Evolutionary conservation across 2,329 filamentous ascomycete species (phyloP), one percentile per base, ranked within the genome.

Genomic region (Xylariaceae sp.): DNA sequence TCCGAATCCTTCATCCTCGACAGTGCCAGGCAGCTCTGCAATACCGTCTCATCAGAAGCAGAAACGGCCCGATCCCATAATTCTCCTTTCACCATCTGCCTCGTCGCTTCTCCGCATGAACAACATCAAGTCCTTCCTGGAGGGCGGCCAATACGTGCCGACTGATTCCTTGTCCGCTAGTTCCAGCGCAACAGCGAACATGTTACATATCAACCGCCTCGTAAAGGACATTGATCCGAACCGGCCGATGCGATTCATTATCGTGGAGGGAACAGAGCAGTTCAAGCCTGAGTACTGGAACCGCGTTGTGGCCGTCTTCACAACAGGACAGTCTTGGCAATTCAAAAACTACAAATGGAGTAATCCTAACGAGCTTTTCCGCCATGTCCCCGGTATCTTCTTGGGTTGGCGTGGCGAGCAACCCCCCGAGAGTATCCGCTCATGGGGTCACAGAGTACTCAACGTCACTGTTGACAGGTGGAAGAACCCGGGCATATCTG

Each of bases 261-360:
- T 98, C 27, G 90, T 97, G 38, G 92, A 98, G 62, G 84, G 83
- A 13, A 85, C 89, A 0, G 83, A 94, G 59, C 85, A 92, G 62
- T 98, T 98, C 75, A 94, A 95, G 62, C 92, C 92, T 0, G 89
- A 97, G 59, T 96, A 97, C 70, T 98, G 92, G 92, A 83, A 83
- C 55, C 82, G 89, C 36, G 85, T 98, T 5, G 92, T 96, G 2
- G 92, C 86, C 9, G 89, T 98, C 41, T 97, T 98, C 67, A 98
- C 92, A 0, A 98, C 92, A 0, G 92, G 92, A 23, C 92, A 98
- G 67, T 81, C 84, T 8, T 98, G 92, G 92, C 92, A 98, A 66
- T 98, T 98, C 69, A 95, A 96, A 67, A 85, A 81, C 51, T 98
- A 98, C 75, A 95, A 94, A 65, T 98, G 92, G 88, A 83, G 83